These are phyloP conservation scores for Solanum dulcamara DNA, from an alignment of 257 asterid genomes.

Conservation along the genomic window DNA sequence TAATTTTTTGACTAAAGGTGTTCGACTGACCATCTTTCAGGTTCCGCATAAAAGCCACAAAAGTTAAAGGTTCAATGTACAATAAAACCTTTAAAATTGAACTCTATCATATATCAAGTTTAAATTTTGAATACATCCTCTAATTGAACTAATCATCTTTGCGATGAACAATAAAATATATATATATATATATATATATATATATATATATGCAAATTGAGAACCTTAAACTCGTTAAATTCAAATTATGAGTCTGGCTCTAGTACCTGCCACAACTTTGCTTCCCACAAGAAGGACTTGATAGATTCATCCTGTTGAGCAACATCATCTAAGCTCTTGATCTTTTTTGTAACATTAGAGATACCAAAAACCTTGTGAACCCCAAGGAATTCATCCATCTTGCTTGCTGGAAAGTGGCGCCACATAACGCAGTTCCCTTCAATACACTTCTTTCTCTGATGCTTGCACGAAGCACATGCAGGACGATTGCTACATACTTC, in stretches of 20 bases:
- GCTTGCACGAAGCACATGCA: slow-evolving; percentile 32
- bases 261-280: slow-evolving; percentile 9
- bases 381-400: background rate
- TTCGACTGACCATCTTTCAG: too few species aligned
- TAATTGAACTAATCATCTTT: background rate
- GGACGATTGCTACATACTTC: slow-evolving; percentile 3
- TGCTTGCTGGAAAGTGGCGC: slow-evolving; percentile 12
- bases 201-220: background rate
- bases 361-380: slow-evolving; percentile 22
- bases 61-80: background rate
- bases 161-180: background rate
- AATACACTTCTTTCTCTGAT: slow-evolving; percentile 22
- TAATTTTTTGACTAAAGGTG: too few species aligned
- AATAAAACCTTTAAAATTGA: background rate
- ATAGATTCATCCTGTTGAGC: background rate
- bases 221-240: background rate
- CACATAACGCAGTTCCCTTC: slow-evolving; percentile 6
- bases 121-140: background rate
- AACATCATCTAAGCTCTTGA: background rate
- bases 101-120: background rate
- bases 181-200: background rate
- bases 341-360: slow-evolving; percentile 3
- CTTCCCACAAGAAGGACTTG: slow-evolving; percentile 19
- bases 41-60: too few species aligned
- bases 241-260: too few species aligned